A percentile compares a stretch with the other conserved stretches of the same genome.
These are phyloP conservation scores for Tricladium varicosporioides DNA, from an alignment of 2,329 filamentous ascomycete species.

Conservation along the genomic window DNA sequence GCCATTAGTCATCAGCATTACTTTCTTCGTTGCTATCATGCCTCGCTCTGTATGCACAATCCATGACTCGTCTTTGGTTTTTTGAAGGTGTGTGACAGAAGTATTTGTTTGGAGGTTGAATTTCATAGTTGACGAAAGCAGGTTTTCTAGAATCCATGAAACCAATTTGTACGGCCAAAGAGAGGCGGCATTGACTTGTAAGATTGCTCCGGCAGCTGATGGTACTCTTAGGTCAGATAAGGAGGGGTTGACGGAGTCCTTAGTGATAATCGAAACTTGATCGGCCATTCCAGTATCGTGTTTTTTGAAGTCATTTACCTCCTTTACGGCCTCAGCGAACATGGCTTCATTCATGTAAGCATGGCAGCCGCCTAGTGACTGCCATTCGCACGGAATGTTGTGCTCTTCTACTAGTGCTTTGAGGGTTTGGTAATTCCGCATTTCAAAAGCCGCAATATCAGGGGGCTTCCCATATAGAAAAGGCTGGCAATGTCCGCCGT, in stretches of 20 bases:
- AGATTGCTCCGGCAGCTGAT: constrained; percentile 59
- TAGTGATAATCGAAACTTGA: constrained; percentile 34
- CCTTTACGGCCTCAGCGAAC: constrained; percentile 49
- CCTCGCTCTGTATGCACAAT: constrained; percentile 67
- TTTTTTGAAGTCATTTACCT: constrained; percentile 49
- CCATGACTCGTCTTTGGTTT: constrained; percentile 44
- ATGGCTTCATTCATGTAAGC: constrained; percentile 56
- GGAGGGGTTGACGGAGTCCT: constrained; percentile 30
- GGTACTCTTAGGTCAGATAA: constrained; percentile 55
- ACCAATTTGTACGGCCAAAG: constrained; percentile 87
- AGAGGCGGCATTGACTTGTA: constrained; percentile 63
- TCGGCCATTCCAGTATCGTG: constrained; percentile 56
- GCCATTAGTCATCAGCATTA: constrained; percentile 79
- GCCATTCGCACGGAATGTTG: constrained; percentile 69
- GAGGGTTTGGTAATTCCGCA: constrained; percentile 64
- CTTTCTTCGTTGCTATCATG: constrained; percentile 56
- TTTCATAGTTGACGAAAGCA: constrained; percentile 24
- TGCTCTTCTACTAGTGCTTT: constrained; percentile 54
- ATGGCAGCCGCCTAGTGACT: constrained; percentile 60
- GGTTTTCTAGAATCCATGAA: constrained; percentile 60
- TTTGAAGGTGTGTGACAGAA: constrained; percentile 53
- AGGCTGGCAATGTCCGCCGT: constrained; percentile 74
- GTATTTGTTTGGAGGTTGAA: constrained; percentile 73
- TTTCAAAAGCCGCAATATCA: constrained; percentile 68
- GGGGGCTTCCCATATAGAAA: constrained; percentile 59